Evolutionary conservation across 75 land plant species (phyloP).

Genomic region (Pinus taeda): DNA sequence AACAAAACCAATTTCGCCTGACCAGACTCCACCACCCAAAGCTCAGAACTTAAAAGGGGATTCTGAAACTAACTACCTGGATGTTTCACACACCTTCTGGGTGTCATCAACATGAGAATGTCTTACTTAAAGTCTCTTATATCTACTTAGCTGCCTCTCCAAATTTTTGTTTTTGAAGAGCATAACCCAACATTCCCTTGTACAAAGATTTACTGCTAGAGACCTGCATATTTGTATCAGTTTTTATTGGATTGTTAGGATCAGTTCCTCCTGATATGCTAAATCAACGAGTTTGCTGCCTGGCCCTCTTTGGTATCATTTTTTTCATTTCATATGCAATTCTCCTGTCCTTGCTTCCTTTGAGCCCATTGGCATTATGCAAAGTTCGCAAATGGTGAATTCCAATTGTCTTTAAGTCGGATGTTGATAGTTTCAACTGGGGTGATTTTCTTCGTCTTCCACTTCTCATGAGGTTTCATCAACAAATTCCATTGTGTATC

Average conservation of each 20-base stretch:
- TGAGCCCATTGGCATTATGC: conserved; percentile 6
- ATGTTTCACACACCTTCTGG: neutral
- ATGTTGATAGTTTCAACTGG: neutral
- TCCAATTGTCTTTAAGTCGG: conserved; percentile 8
- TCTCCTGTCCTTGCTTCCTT: conserved; percentile 6
- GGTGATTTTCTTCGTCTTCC: too few relatives aligned
- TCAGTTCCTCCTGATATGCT: neutral
- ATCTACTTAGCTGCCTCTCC: neutral
- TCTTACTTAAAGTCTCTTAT: neutral
- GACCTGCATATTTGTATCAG: neutral
- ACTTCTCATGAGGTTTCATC: neutral
- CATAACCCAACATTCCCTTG: neutral
- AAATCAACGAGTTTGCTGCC: neutral
- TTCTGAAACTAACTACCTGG: neutral
- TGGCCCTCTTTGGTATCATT: neutral
- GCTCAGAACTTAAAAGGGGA: conserved; percentile 7
- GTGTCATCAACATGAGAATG: neutral
- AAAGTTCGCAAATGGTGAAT: conserved; percentile 1
- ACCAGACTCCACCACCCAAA: conserved; percentile 8
- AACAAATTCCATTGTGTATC: neutral
- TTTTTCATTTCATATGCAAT: neutral
- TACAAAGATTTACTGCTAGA: neutral
- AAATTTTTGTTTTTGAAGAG: neutral
- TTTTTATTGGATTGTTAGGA: neutral
- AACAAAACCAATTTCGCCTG: neutral